These are phyloP conservation scores for Chamaecyparis obtusa DNA, from an alignment of 75 land plant genomes.

Conservation along the genomic window DNA sequence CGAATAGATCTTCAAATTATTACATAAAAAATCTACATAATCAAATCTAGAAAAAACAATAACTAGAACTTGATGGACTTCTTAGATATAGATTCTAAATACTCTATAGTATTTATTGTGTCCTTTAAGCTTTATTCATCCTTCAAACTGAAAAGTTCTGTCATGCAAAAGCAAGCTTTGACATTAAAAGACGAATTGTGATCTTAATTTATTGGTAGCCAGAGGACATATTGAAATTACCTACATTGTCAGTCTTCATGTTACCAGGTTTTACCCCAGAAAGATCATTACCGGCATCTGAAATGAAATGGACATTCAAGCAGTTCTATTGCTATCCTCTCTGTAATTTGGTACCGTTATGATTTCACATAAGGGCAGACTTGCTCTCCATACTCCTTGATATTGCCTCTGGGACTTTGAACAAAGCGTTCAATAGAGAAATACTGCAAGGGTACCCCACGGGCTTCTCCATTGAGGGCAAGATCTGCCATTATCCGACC, in stretches of 20 bases:
- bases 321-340: not conserved
- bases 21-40: too few relatives aligned
- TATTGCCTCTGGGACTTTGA: slow-evolving; percentile 53
- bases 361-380: slow-evolving; percentile 10
- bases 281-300: not conserved
- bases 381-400: slow-evolving; percentile 46
- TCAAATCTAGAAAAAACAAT: too few relatives aligned
- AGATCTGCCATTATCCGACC: slow-evolving; percentile 82
- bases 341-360: not conserved
- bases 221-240: not conserved
- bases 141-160: not conserved
- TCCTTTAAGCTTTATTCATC: not conserved
- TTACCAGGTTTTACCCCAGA: not conserved
- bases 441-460: slow-evolving; percentile 50
- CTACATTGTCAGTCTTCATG: not conserved
- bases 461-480: slow-evolving; percentile 41
- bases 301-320: not conserved
- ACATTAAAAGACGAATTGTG: not conserved
- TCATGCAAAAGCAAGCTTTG: not conserved
- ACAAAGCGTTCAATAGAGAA: slow-evolving; percentile 65
- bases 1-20: not conserved
- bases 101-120: not conserved
- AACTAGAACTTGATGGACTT: too few relatives aligned
- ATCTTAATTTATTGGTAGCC: not conserved
- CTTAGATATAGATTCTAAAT: too few relatives aligned